phyloP scores from a whole-genome alignment of 352 stramenopile genomes.

The Pythium phragmiticola region DNA sequence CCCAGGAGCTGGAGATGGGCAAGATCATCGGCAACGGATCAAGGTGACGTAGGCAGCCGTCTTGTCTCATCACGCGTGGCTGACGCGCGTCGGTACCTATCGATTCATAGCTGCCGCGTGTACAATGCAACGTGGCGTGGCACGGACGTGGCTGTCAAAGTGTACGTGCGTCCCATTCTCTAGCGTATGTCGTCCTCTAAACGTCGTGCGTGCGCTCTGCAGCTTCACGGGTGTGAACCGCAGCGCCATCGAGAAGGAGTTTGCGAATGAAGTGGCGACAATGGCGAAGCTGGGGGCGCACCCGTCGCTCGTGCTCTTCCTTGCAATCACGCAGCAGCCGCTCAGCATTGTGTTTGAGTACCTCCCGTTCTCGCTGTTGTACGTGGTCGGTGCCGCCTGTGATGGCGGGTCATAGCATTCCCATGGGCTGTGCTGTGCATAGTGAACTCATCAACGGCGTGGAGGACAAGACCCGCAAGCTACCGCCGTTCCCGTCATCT shows the following conservation, averaged over 20 bases:
- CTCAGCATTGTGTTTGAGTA: conserved; percentile 75
- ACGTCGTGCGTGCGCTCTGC: neutral
- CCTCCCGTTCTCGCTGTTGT: conserved; percentile 80
- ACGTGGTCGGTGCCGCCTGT: conserved; percentile 14
- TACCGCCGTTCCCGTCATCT: conserved; percentile 62
- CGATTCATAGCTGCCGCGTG: conserved; percentile 55
- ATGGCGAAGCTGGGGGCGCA: conserved; percentile 65
- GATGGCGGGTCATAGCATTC: neutral
- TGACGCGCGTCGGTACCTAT: neutral
- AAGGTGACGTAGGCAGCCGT: conserved; percentile 33
- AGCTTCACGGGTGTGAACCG: conserved; percentile 59
- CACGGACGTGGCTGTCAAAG: conserved; percentile 73
- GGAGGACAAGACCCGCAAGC: conserved; percentile 45
- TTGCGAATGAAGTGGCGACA: conserved; percentile 73
- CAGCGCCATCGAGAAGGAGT: conserved; percentile 60
- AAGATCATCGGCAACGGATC: conserved; percentile 69
- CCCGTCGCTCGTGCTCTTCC: conserved; percentile 66
- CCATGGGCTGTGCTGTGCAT: neutral
- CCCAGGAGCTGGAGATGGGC: conserved; percentile 35
- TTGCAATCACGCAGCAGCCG: conserved; percentile 59
- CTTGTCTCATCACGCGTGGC: neutral
- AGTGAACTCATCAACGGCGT: conserved; percentile 79
- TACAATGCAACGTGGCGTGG: conserved; percentile 78
- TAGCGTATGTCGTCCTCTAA: neutral
- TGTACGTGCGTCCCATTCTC: conserved; percentile 34